A percentile compares a stretch with the other conserved stretches of the same genome.
Conservation (phyloP, 768 basidiomycete genomes). For the Leccinum barrowsii region DNA sequence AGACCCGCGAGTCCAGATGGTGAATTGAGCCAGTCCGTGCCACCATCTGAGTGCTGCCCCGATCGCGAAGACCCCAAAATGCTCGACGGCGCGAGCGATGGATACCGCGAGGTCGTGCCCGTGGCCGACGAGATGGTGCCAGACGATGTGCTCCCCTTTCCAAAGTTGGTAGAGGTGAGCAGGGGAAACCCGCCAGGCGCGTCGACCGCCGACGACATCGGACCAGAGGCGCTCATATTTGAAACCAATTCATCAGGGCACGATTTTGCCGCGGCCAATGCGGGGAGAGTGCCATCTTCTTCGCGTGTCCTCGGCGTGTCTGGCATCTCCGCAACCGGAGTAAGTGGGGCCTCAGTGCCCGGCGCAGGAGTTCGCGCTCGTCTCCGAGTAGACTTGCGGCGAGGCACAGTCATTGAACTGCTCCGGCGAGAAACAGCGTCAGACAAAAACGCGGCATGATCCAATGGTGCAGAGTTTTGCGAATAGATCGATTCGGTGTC, state of each 20-base stretch:
- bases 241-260: constrained; percentile 10
- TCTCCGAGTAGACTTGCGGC: constrained; percentile 11
- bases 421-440: constrained; percentile 2
- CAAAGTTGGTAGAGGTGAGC: constrained; percentile 28
- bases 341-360: constrained; percentile 4
- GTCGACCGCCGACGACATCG: constrained; percentile 8
- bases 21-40: constrained; percentile 23
- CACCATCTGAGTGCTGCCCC: constrained; percentile 10
- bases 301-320: neutral
- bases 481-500: constrained; percentile 23
- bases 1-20: constrained; percentile 25
- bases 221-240: constrained; percentile 6
- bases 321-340: constrained; percentile 19
- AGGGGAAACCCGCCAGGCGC: constrained; percentile 10
- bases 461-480: constrained; percentile 20
- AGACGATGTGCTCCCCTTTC: constrained; percentile 17
- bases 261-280: constrained; percentile 4
- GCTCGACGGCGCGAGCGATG: constrained; percentile 25
- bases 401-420: neutral
- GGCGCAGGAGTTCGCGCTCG: neutral
- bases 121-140: constrained; percentile 16
- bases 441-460: constrained; percentile 8
- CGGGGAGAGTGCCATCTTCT: neutral
- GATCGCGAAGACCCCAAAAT: constrained; percentile 3
- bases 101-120: constrained; percentile 24